Evolutionary conservation across 139 green algal species (phyloP).

Genomic region (Micractinium conductrix): DNA sequence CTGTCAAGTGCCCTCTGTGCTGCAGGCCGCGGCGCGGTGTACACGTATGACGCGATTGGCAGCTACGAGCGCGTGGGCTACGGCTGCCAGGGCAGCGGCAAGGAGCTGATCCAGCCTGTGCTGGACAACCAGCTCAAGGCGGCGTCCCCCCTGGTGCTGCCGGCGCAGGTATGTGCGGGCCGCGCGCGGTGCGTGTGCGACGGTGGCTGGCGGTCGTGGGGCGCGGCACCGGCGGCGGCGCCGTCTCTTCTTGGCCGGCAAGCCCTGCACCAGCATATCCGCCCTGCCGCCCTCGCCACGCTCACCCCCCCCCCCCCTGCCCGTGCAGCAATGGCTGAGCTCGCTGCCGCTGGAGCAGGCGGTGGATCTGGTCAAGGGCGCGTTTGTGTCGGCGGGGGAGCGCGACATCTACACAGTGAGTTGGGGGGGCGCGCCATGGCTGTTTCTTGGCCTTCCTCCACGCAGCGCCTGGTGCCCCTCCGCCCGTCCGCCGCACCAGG

Average conservation of each 20-base stretch:
- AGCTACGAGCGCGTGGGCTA: constrained; percentile 91
- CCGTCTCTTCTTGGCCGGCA: too few species aligned
- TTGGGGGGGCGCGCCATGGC: too few species aligned
- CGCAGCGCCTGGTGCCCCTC: background rate
- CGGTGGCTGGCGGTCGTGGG: too few species aligned
- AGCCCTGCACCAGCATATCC: background rate
- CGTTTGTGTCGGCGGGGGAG: constrained; percentile 95
- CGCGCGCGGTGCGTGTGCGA: too few species aligned
- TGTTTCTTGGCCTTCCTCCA: too few species aligned
- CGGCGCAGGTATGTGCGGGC: constrained; percentile 59
- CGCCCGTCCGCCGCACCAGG: too few species aligned
- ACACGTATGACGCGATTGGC: constrained; percentile 98
- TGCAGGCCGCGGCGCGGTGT: constrained; percentile 93
- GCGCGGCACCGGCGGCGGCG: too few species aligned
- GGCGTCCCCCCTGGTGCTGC: constrained; percentile 87
- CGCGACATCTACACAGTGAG: constrained; percentile 97
- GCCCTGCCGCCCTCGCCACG: background rate
- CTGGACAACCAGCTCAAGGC: constrained; percentile 99
- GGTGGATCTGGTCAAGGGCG: constrained; percentile 96
- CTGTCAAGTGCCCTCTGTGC: background rate
- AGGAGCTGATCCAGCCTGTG: constrained; percentile 97
- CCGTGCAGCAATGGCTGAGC: constrained; percentile 65
- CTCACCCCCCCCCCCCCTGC: background rate
- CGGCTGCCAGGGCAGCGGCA: constrained; percentile 90
- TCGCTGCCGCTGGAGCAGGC: constrained; percentile 81